A percentile compares a stretch with the other conserved stretches of the same genome.
Conservation (phyloP, 1,139 yeast species). For the Diutina pseudorugosa region DNA sequence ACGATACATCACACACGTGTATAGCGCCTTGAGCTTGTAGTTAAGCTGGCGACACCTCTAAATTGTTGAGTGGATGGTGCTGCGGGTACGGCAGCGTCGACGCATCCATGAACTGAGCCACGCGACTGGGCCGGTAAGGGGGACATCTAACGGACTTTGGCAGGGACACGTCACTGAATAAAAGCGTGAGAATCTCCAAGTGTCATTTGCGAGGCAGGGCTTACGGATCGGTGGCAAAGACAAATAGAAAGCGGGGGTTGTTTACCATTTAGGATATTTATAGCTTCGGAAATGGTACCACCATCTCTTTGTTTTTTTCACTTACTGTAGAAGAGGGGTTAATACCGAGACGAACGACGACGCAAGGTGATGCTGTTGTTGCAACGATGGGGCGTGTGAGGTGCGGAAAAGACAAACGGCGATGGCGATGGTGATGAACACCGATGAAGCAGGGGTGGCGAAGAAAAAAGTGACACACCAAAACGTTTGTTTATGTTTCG, state of each 20-base stretch:
- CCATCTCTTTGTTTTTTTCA: too few relatives aligned
- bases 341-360: background rate
- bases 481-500: too few relatives aligned
- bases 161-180: background rate
- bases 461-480: too few relatives aligned
- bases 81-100: background rate
- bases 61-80: background rate
- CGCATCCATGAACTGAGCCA: background rate
- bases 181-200: background rate
- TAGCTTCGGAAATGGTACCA: background rate
- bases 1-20: background rate
- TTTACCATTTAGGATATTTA: background rate
- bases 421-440: background rate
- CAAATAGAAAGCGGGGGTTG: too few relatives aligned
- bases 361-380: background rate
- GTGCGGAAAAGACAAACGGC: background rate
- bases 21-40: background rate
- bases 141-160: background rate
- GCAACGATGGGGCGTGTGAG: background rate
- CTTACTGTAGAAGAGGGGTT: too few relatives aligned
- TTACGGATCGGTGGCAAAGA: background rate
- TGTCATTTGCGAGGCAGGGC: background rate
- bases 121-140: background rate
- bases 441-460: too few relatives aligned
- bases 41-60: background rate